Conservation (phyloP, 1,284 basidiomycete species). For the Ganoderma multipileum region DNA sequence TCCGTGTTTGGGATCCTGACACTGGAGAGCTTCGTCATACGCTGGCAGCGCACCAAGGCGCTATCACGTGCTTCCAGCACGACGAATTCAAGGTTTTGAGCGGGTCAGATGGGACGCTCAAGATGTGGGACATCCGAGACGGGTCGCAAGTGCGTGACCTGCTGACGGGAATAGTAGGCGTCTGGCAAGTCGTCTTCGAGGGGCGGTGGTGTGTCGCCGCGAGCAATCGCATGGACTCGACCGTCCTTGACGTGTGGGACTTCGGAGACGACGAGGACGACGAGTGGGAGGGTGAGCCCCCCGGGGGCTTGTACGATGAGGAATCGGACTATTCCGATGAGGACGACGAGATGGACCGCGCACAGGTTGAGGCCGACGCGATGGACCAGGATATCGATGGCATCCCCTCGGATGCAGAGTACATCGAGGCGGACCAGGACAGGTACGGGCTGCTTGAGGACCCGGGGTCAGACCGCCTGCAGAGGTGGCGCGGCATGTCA, state of each 20-base stretch:
- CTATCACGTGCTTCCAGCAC: slow-evolving; percentile 97
- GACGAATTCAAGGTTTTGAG: slow-evolving; percentile 96
- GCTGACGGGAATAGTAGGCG: slow-evolving; percentile 86
- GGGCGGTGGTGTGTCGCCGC: slow-evolving; percentile 93
- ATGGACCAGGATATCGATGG: slow-evolving; percentile 71
- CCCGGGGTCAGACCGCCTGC: slow-evolving; percentile 22
- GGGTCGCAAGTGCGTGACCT: slow-evolving; percentile 87
- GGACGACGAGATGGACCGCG: slow-evolving; percentile 55
- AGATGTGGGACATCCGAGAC: slow-evolving; percentile 94
- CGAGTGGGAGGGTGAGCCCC: slow-evolving; percentile 45
- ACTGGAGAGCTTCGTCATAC: slow-evolving; percentile 81
- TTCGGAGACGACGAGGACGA: slow-evolving; percentile 76
- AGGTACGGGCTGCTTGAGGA: slow-evolving; percentile 44
- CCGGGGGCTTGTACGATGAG: slow-evolving; percentile 46
- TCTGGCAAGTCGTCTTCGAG: slow-evolving; percentile 96
- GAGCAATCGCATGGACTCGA: slow-evolving; percentile 81
- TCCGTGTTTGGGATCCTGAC: slow-evolving; percentile 92
- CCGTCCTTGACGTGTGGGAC: slow-evolving; percentile 88
- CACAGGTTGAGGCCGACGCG: slow-evolving; percentile 55
- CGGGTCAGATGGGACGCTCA: slow-evolving; percentile 94
- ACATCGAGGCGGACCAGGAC: slow-evolving; percentile 47
- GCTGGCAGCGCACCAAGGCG: slow-evolving; percentile 88
- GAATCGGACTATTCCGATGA: slow-evolving; percentile 58
- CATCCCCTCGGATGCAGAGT: slow-evolving; percentile 57
- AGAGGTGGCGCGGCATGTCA: slow-evolving; percentile 29